Evolutionary conservation across 768 basidiomycete genomes (phyloP), one percentile per base, ranked within the genome.

Genomic region (Mycena vitilis): DNA sequence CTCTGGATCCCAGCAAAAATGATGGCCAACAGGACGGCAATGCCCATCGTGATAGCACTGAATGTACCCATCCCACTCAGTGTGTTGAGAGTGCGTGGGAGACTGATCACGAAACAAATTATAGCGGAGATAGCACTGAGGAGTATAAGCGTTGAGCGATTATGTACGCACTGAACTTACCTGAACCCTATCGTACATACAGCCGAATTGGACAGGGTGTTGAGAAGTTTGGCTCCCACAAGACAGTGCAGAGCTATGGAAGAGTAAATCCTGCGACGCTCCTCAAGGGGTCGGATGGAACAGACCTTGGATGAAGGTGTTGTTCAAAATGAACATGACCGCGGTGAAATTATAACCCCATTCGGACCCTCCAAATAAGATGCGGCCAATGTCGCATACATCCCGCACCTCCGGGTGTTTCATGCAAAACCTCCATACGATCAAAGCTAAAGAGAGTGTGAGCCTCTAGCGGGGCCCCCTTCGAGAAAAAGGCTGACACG

Each of bases 321-420:
- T 88, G 76, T 88, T 88, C 51, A 86, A 74, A 54, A 87, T 76
- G 73, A 88, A 84, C 78, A 88, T 85, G 37, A 86, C 75, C 4
- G 82, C 83, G 1, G 86, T 87, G 38, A 82, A 69, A 58, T 87
- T 85, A 75, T 86, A 87, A 4, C 85, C 86, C 52, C 81, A 65
- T 48, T 82, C 69, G 0, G 85, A 85, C 40, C 85, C 82, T 13
- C 83, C 81, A 59, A 85, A 87, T 38, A 87, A 80, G 54, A 80
- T 76, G 48, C 77, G 78, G 2, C 85, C 85, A 51, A 87, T 85
- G 71, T 87, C 85, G 73, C 85, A 86, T 20, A 86, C 83, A 60
- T 87, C 84, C 15, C 80, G 80, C 15, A 84, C 75, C 69, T 86
- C 83, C 0, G 86, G 86, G 66, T 87, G 81, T 55, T 80, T 79